A percentile compares a stretch with the other conserved stretches of the same genome.
phyloP scores from a whole-genome alignment of 2,329 filamentous ascomycete genomes.

The Sporothrix brasiliensis region DNA sequence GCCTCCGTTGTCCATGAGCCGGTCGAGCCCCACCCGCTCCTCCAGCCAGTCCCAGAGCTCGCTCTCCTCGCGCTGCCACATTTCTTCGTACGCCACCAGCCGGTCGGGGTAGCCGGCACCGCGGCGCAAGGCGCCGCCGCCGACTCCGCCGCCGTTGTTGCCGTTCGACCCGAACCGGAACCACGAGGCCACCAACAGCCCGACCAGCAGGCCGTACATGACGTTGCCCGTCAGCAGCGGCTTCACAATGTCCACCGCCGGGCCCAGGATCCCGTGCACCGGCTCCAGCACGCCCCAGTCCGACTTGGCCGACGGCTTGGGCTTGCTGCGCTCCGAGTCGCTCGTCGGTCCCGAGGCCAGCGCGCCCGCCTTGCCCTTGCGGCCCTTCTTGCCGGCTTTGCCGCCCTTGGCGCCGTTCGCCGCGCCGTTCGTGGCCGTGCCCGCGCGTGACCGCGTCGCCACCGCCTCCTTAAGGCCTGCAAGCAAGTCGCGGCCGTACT shows the following conservation, averaged over 20 bases:
- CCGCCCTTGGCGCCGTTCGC: conserved; percentile 29
- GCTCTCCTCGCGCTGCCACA: conserved; percentile 85
- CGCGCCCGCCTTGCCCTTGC: conserved; percentile 55
- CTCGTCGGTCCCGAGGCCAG: conserved; percentile 51
- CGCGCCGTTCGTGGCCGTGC: conserved; percentile 50
- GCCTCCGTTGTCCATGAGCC: conserved; percentile 49
- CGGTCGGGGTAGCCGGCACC: conserved; percentile 61
- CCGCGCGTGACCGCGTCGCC: conserved; percentile 61
- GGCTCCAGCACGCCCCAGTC: conserved; percentile 85
- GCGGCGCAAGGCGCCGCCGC: conserved; percentile 42
- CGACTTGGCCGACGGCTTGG: conserved; percentile 49
- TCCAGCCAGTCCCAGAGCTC: conserved; percentile 94
- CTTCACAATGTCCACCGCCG: conserved; percentile 68
- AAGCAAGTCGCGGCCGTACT: conserved; percentile 80
- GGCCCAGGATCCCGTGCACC: conserved; percentile 68
- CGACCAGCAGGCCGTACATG: conserved; percentile 72
- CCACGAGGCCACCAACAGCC: conserved; percentile 74
- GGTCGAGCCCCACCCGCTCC: conserved; percentile 76
- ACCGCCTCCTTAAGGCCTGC: conserved; percentile 73
- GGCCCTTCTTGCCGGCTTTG: conserved; percentile 48
- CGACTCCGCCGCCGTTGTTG: conserved; percentile 45
- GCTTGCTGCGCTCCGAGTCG: conserved; percentile 45
- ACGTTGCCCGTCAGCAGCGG: conserved; percentile 76
- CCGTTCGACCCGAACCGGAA: conserved; percentile 63
- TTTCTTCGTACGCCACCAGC: conserved; percentile 83